These are phyloP conservation scores for Colletotrichum echinochloae DNA, from an alignment of 2,329 filamentous ascomycete species.

Conservation along the genomic window DNA sequence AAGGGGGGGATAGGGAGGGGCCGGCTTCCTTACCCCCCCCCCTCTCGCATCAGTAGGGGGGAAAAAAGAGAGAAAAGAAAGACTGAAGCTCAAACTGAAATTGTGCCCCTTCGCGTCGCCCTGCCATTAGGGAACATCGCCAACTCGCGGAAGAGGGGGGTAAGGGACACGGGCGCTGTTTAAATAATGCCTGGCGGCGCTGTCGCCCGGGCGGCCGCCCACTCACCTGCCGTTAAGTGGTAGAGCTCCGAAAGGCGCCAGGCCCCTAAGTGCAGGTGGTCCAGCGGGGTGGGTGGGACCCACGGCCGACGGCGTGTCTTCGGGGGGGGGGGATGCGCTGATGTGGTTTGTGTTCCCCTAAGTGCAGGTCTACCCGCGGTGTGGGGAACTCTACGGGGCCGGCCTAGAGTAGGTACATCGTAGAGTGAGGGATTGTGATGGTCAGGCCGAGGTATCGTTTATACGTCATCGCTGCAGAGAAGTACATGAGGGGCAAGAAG, in stretches of 20 bases:
- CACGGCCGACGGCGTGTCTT: slow-evolving; percentile 6
- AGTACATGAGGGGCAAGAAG: neutral
- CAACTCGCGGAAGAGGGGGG: slow-evolving; percentile 17
- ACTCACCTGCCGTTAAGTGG: slow-evolving; percentile 39
- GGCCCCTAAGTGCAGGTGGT: slow-evolving; percentile 43
- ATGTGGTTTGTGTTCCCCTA: slow-evolving; percentile 32
- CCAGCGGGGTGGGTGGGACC: slow-evolving; percentile 22
- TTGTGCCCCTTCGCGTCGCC: slow-evolving; percentile 28
- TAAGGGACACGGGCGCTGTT: slow-evolving; percentile 27
- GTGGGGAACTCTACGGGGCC: too few species aligned
- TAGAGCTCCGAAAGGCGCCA: slow-evolving; percentile 38
- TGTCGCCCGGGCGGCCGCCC: too few species aligned
- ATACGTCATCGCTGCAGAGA: neutral
- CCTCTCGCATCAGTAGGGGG: neutral
- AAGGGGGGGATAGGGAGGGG: too few species aligned
- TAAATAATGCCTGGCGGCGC: slow-evolving; percentile 39
- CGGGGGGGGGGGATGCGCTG: neutral
- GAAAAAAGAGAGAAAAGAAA: neutral
- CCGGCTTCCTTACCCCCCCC: neutral
- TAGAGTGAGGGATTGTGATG: too few species aligned
- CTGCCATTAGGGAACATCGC: slow-evolving; percentile 40
- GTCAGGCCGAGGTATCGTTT: neutral
- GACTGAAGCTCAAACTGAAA: neutral
- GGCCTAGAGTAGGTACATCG: too few species aligned
- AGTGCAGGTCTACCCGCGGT: slow-evolving; percentile 40